Conservation (phyloP, 192 early-diverging fungal species). For the Chytriomyces sp. region DNA sequence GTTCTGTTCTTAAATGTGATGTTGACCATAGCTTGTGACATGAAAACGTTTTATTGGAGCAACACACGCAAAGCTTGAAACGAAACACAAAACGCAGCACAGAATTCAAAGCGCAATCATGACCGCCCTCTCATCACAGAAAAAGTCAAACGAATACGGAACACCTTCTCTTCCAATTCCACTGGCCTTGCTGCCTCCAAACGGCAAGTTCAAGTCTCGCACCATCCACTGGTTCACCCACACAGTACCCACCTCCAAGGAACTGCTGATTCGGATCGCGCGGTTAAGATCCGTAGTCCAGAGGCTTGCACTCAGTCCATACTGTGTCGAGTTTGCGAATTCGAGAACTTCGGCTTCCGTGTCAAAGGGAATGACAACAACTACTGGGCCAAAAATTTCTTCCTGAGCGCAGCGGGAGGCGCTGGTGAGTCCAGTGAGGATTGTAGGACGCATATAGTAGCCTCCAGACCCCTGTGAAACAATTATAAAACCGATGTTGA, state of each 20-base stretch:
- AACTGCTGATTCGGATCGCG: constrained; percentile 62
- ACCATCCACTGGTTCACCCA: constrained; percentile 76
- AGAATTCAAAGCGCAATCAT: constrained; percentile 1
- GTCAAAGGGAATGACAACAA: constrained; percentile 74
- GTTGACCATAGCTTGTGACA: too few relatives aligned
- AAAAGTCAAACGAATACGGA: constrained; percentile 70
- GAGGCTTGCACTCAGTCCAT: constrained; percentile 77
- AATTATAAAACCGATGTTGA: neutral
- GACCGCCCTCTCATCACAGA: constrained; percentile 54
- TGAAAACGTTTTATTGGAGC: too few relatives aligned
- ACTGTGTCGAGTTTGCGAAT: constrained; percentile 71
- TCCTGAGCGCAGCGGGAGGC: constrained; percentile 59
- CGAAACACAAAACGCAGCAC: too few relatives aligned
- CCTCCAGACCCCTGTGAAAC: constrained; percentile 62
- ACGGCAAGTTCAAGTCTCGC: constrained; percentile 73
- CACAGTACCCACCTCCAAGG: constrained; percentile 58
- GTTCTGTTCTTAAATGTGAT: too few relatives aligned
- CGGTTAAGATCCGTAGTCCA: constrained; percentile 71
- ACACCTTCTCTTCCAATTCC: constrained; percentile 73
- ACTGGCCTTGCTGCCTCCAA: constrained; percentile 73
- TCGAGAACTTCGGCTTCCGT: constrained; percentile 74
- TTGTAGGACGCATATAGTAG: constrained; percentile 79
- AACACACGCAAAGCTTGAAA: too few relatives aligned
- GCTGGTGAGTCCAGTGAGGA: constrained; percentile 62
- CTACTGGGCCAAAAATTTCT: constrained; percentile 90